Conservation (phyloP, 805 yeast species). For the Wickerhamiella occidentalis region DNA sequence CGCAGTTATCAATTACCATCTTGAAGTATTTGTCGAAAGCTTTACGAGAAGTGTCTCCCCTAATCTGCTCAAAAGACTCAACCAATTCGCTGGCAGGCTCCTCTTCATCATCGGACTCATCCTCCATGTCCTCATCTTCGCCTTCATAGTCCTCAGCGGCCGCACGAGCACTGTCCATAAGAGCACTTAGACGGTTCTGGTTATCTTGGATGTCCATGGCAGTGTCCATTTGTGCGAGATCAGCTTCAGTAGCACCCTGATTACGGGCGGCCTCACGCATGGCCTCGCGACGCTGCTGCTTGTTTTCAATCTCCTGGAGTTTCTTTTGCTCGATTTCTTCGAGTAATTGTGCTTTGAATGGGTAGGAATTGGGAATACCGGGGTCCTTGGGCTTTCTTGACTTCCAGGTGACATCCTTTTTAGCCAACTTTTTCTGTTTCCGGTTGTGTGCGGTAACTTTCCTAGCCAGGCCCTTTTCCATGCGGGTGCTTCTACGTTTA, state of each 20-base stretch:
- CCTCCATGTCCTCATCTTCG: conserved; percentile 30
- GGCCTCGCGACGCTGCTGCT: conserved; percentile 30
- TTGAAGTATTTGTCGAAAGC: conserved; percentile 92
- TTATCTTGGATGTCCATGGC: conserved; percentile 30
- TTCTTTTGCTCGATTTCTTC: conserved; percentile 39
- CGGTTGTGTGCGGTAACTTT: conserved; percentile 86
- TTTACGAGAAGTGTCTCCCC: conserved; percentile 37
- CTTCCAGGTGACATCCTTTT: conserved; percentile 90
- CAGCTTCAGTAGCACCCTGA: conserved; percentile 30
- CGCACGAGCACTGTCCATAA: conserved; percentile 76
- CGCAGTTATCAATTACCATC: conserved; percentile 83
- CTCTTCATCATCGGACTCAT: conserved; percentile 33
- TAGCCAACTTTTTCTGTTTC: conserved; percentile 68
- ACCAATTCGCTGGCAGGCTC: conserved; percentile 24
- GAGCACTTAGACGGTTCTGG: conserved; percentile 59
- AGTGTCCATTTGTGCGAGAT: conserved; percentile 31
- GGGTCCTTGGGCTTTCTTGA: conserved; percentile 75
- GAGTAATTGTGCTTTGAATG: conserved; percentile 77
- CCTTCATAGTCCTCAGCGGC: conserved; percentile 74
- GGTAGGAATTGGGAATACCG: conserved; percentile 91
- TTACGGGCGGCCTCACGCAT: conserved; percentile 27
- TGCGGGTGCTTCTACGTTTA: conserved; percentile 80
- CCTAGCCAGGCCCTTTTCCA: conserved; percentile 93
- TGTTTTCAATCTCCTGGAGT: conserved; percentile 34
- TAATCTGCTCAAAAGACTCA: conserved; percentile 33